These are phyloP conservation scores for Rasamsonia emersonii DNA, from an alignment of 2,329 filamentous ascomycete genomes.

Conservation along the genomic window DNA sequence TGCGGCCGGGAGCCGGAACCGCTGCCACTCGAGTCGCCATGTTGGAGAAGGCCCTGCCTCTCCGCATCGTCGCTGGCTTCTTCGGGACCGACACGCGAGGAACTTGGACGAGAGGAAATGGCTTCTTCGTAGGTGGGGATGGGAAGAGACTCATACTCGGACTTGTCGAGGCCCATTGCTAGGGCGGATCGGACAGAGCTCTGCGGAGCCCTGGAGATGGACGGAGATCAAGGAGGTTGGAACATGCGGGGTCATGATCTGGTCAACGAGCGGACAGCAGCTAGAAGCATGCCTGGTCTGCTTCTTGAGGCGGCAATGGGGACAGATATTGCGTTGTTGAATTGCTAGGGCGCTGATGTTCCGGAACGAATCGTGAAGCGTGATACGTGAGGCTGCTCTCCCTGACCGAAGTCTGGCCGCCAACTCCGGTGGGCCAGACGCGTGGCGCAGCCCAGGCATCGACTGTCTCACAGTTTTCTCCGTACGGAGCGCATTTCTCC, in stretches of 20 bases:
- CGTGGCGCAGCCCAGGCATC: no score
- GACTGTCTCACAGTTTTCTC: no score
- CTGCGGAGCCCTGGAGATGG: slow-evolving; percentile 23
- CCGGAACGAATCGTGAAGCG: no score
- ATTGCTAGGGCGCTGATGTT: no score
- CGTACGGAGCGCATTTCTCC: no score
- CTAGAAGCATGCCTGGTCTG: slow-evolving; percentile 25
- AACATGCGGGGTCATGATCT: slow-evolving; percentile 33
- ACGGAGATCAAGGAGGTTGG: slow-evolving; percentile 18
- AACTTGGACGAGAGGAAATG: slow-evolving; percentile 49
- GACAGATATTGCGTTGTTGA: slow-evolving; percentile 10
- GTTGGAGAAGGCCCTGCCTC: slow-evolving; percentile 64
- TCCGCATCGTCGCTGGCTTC: slow-evolving; percentile 64
- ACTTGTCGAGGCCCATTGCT: slow-evolving; percentile 45
- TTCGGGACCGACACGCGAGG: slow-evolving; percentile 44
- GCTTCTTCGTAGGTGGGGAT: slow-evolving; percentile 83
- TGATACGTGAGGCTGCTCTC: no score
- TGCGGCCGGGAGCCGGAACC: slow-evolving; percentile 33
- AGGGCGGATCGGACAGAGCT: slow-evolving; percentile 20
- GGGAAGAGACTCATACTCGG: slow-evolving; percentile 54
- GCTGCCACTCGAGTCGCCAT: slow-evolving; percentile 35
- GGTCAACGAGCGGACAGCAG: slow-evolving; percentile 22
- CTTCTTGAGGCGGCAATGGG: no score
- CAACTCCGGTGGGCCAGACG: no score
- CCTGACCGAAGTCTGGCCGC: no score